Conservation (phyloP, 1,139 yeast genomes). For the Groenewaldozyma sp. region DNA sequence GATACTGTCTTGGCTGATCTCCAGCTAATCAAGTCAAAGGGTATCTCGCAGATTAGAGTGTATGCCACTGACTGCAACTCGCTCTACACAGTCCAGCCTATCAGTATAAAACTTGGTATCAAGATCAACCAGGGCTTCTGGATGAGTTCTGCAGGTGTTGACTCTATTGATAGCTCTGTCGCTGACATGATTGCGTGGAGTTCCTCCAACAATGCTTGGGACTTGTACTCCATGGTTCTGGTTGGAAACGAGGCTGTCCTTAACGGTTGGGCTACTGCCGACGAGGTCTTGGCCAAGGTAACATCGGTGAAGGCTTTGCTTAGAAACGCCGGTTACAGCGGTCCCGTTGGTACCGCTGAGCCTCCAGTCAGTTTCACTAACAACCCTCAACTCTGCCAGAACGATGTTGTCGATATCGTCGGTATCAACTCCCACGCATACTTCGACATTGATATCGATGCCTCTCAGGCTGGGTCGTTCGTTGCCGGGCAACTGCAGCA, state of each 20-base stretch:
- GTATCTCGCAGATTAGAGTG: conserved; percentile 57
- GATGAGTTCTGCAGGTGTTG: conserved; percentile 53
- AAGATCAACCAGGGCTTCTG: conserved; percentile 81
- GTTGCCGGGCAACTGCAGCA: conserved; percentile 51
- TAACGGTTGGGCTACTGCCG: conserved; percentile 48
- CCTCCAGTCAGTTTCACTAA: conserved; percentile 68
- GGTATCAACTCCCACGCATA: conserved; percentile 85
- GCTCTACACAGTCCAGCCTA: conserved; percentile 55
- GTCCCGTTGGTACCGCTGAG: conserved; percentile 73
- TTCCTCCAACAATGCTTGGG: conserved; percentile 47
- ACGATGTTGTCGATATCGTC: conserved; percentile 60
- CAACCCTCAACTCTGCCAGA: conserved; percentile 60
- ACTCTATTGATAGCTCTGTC: conserved; percentile 57
- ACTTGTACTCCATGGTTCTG: conserved; percentile 59
- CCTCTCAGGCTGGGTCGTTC: conserved; percentile 65
- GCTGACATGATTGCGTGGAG: conserved; percentile 42
- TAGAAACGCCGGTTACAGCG: conserved; percentile 63
- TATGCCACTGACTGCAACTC: conserved; percentile 84
- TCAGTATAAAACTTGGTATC: conserved; percentile 51
- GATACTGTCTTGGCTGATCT: conserved; percentile 52
- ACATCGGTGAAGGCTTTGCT: conserved; percentile 50
- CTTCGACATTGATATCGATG: conserved; percentile 54
- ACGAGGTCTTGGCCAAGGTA: conserved; percentile 54
- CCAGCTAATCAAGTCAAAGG: conserved; percentile 45
- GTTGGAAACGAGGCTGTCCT: conserved; percentile 83